Base-by-base conservation (phyloP, 176 grass and related monocot genomes). In the Ensete ventricosum region DNA sequence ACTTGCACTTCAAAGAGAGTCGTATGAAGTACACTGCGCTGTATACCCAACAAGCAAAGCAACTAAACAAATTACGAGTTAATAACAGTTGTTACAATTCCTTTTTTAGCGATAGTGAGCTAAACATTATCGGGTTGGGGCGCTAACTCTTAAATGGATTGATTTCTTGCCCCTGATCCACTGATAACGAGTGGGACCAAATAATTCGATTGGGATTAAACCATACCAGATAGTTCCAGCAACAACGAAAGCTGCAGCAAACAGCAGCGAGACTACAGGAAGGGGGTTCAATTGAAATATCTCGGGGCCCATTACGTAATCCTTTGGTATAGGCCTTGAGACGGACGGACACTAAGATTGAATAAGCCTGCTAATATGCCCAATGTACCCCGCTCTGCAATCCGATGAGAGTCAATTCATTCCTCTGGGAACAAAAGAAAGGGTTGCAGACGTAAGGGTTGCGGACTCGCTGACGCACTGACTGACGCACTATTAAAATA, bases 181-280 rank as follows among this genome's bases (percentile, higher is more conserved):
- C 1, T 73, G 52, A 73, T 73, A 73, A 73, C 20, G 0, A 69
- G 52, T 78, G 29, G 64, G 76, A 19, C 64, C 50, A 78, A 78
- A 80, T 52, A 75, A 82, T 82, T 76, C 8, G 20, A 82, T 82
- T 75, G 60, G 57, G 34, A 19, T 76, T 82, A 1, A 76, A 65
- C 55, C 58, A 76, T 69, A 82, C 48, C 59, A 82, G 48, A 82
- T 76, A 75, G 80, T 82, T 82, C 50, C 21, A 11, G 2, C 29
- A 75, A 81, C 43, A 74, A 81, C 2, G 49, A 81, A 81, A 81
- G 70, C 55, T 55, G 43, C 34, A 73, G 66, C 22, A 75, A 69
- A 69, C 0, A 75, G 29, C 29, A 73, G 48, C 13, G 16, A 50
- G 21, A 73, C 50, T 50, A 16, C 52, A 11, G 11, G 21, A 16